phyloP scores from a whole-genome alignment of 805 yeast genomes.

The Komagataella mondaviorum region DNA sequence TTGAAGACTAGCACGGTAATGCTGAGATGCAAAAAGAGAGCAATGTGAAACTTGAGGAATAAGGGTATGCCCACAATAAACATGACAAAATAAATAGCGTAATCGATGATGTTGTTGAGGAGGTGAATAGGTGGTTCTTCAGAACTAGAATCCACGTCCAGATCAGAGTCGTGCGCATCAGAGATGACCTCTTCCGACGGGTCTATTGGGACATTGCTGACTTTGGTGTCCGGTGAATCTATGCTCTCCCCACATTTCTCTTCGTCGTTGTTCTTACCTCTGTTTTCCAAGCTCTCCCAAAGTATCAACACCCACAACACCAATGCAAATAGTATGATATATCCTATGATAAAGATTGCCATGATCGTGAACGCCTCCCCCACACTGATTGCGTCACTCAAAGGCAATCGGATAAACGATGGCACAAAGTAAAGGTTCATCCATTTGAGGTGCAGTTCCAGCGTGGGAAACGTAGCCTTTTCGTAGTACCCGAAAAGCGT shows the following conservation, averaged over 20 bases:
- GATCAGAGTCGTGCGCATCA: neutral
- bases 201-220: neutral
- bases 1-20: conserved; percentile 46
- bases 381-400: conserved; percentile 50
- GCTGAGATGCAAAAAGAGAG: conserved; percentile 49
- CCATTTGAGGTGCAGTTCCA: conserved; percentile 35
- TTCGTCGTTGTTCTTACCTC: conserved; percentile 7
- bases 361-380: conserved; percentile 63
- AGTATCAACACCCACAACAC: conserved; percentile 30
- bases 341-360: conserved; percentile 60
- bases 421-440: conserved; percentile 72
- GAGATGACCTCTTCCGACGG: neutral
- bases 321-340: conserved; percentile 33
- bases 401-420: conserved; percentile 58
- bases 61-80: conserved; percentile 46
- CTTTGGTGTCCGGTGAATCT: neutral
- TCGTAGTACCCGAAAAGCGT: conserved; percentile 15
- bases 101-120: conserved; percentile 36
- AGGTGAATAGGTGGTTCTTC: conserved; percentile 9
- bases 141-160: conserved; percentile 5
- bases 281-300: conserved; percentile 3
- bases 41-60: conserved; percentile 42
- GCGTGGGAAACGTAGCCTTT: conserved; percentile 39
- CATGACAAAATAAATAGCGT: conserved; percentile 31
- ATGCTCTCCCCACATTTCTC: conserved; percentile 5